These are phyloP conservation scores for Paraglomus brasilianum DNA, from an alignment of 192 early-diverging fungal genomes.

Conservation along the genomic window DNA sequence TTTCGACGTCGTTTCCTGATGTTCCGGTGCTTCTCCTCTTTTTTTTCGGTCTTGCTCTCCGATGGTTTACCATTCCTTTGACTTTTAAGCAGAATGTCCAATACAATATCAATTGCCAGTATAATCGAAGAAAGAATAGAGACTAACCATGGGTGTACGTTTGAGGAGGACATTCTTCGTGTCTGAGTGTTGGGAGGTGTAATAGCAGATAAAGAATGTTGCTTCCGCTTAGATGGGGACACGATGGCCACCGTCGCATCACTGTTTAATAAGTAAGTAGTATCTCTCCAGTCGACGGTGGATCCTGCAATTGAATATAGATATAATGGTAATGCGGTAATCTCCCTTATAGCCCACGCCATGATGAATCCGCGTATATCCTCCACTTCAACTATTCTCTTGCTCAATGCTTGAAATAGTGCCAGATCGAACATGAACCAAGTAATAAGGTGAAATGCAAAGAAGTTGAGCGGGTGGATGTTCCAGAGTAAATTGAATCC, in stretches of 20 bases:
- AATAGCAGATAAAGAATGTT: slow-evolving; percentile 2
- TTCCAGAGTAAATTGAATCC: slow-evolving; percentile 60
- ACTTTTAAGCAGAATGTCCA: slow-evolving; percentile 46
- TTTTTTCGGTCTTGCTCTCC: slow-evolving; percentile 23
- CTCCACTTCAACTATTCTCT: slow-evolving; percentile 34
- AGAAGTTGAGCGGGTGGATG: slow-evolving; percentile 46
- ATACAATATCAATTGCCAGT: slow-evolving; percentile 40
- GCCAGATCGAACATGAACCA: slow-evolving; percentile 66
- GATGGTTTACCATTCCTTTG: slow-evolving; percentile 43
- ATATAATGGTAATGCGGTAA: slow-evolving; percentile 81
- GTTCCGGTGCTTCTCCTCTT: background rate
- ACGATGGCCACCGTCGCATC: slow-evolving; percentile 62
- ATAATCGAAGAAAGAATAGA: slow-evolving; percentile 39
- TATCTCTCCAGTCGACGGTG: slow-evolving; percentile 87
- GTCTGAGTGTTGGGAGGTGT: slow-evolving; percentile 25
- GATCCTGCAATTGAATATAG: slow-evolving; percentile 77
- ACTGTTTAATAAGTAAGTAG: slow-evolving; percentile 55
- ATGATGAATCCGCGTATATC: slow-evolving; percentile 53
- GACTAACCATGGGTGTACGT: slow-evolving; percentile 26
- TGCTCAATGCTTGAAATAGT: slow-evolving; percentile 45
- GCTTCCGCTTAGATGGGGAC: background rate
- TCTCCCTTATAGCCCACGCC: slow-evolving; percentile 83
- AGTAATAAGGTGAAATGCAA: slow-evolving; percentile 50
- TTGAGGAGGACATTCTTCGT: background rate
- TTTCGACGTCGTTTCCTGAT: background rate